Conservation (phyloP, 345 rosid species). For the Euphorbia peplus region DNA sequence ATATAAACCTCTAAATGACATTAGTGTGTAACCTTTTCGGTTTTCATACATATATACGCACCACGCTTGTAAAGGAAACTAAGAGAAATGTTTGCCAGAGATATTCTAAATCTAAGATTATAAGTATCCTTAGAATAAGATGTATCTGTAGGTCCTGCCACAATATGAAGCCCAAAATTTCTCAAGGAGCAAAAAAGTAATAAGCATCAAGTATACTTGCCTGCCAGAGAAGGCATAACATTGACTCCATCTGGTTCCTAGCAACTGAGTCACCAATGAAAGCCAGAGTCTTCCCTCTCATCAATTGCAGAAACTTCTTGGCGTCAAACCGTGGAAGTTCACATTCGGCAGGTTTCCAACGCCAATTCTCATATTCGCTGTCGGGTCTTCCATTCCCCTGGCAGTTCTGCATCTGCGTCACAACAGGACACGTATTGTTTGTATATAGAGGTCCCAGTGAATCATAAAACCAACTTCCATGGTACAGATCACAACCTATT, state of each 20-base stretch:
- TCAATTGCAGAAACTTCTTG: conserved; percentile 79
- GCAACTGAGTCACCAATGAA: conserved; percentile 96
- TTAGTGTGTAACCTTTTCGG: background rate
- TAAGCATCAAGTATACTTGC: conserved; percentile 38
- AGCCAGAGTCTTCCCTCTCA: conserved; percentile 91
- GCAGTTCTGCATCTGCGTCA: conserved; percentile 98
- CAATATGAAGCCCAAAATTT: background rate
- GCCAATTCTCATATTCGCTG: conserved; percentile 86
- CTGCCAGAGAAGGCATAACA: conserved; percentile 99
- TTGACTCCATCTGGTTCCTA: conserved; percentile 97
- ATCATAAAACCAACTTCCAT: conserved; percentile 90
- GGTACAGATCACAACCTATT: conserved; percentile 77
- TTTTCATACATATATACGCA: background rate
- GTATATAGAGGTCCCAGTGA: conserved; percentile 70
- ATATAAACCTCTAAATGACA: background rate
- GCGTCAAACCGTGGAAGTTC: conserved; percentile 90
- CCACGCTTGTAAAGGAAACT: background rate
- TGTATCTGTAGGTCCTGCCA: background rate
- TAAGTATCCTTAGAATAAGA: background rate
- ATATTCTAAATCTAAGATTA: background rate
- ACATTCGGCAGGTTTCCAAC: conserved; percentile 88
- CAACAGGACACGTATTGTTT: conserved; percentile 85
- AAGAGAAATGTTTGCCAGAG: background rate
- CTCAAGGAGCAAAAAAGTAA: background rate
- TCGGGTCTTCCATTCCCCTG: conserved; percentile 99